phyloP scores from a whole-genome alignment of 2,329 filamentous ascomycete species.

The Setomelanomma holmii region DNA sequence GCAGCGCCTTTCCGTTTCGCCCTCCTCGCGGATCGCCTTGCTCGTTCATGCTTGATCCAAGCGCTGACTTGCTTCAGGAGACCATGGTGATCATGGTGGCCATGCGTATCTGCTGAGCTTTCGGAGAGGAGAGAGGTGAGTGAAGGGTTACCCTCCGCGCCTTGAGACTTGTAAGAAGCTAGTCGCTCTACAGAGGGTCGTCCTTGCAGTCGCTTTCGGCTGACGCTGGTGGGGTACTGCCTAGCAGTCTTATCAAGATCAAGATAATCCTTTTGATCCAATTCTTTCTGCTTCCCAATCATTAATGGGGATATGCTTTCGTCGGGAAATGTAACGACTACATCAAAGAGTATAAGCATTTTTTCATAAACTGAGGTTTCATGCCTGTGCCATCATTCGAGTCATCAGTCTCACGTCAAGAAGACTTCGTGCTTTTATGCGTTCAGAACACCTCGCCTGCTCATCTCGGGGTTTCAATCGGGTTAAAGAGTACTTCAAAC shows the following conservation, averaged over 20 bases:
- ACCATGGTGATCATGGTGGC: conserved; percentile 41
- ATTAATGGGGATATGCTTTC: conserved; percentile 57
- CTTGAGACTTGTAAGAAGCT: conserved; percentile 26
- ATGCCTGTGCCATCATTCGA: neutral
- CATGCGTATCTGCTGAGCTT: conserved; percentile 33
- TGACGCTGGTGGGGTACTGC: conserved; percentile 48
- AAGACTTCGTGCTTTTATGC: neutral
- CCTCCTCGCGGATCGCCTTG: conserved; percentile 67
- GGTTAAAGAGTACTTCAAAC: no score
- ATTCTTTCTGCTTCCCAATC: conserved; percentile 53
- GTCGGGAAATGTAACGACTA: conserved; percentile 57
- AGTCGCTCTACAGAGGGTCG: conserved; percentile 47
- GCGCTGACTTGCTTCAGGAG: conserved; percentile 77
- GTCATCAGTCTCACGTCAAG: neutral
- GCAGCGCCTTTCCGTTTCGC: conserved; percentile 58
- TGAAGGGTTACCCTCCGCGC: conserved; percentile 36
- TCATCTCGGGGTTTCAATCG: neutral
- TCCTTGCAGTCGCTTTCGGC: conserved; percentile 53
- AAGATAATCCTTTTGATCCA: conserved; percentile 52
- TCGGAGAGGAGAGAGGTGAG: conserved; percentile 40
- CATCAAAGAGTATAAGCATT: conserved; percentile 5
- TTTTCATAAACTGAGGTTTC: conserved; percentile 4
- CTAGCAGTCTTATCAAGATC: conserved; percentile 48
- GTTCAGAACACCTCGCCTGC: neutral
- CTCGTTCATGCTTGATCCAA: conserved; percentile 84